A percentile compares a stretch with the other conserved stretches of the same genome.
These are phyloP conservation scores for Gymnopus androsaceus DNA, from an alignment of 1,284 basidiomycete species.

Conservation along the genomic window DNA sequence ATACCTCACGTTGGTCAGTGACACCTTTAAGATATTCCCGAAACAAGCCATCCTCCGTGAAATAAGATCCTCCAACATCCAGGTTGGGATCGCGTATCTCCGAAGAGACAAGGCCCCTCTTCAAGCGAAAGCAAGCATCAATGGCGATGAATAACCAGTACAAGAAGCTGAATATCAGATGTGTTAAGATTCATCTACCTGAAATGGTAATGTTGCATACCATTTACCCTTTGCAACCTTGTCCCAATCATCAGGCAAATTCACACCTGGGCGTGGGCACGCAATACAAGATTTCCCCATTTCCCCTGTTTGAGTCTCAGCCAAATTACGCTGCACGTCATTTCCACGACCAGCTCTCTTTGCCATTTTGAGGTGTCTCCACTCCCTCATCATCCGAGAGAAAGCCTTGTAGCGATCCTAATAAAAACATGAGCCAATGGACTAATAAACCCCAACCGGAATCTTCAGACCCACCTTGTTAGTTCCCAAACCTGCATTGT, in stretches of 20 bases:
- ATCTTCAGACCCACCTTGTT: too few species aligned
- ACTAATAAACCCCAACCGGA: too few species aligned
- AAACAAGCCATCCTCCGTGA: not conserved
- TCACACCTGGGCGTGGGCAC: constrained; percentile 23
- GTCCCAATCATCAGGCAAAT: constrained; percentile 20
- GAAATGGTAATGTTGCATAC: too few species aligned
- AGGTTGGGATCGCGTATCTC: not conserved
- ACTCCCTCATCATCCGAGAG: constrained; percentile 15
- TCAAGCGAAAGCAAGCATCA: constrained; percentile 8
- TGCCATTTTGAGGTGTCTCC: constrained; percentile 28
- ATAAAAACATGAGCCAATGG: too few species aligned
- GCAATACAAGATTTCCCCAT: constrained; percentile 18
- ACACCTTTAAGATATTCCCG: not conserved
- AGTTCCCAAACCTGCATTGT: too few species aligned
- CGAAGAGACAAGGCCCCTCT: not conserved
- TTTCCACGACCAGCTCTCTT: constrained; percentile 28
- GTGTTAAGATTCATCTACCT: not conserved
- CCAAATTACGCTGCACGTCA: constrained; percentile 7
- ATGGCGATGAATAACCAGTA: constrained; percentile 3
- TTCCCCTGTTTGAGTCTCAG: constrained; percentile 6
- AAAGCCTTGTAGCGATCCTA: constrained; percentile 6
- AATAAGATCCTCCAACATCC: not conserved
- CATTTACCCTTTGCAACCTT: not conserved
- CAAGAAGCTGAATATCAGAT: not conserved
- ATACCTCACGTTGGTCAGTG: not conserved